Evolutionary conservation across 1,139 yeast species (phyloP).

Genomic region (Suhomyces yuchorum): DNA sequence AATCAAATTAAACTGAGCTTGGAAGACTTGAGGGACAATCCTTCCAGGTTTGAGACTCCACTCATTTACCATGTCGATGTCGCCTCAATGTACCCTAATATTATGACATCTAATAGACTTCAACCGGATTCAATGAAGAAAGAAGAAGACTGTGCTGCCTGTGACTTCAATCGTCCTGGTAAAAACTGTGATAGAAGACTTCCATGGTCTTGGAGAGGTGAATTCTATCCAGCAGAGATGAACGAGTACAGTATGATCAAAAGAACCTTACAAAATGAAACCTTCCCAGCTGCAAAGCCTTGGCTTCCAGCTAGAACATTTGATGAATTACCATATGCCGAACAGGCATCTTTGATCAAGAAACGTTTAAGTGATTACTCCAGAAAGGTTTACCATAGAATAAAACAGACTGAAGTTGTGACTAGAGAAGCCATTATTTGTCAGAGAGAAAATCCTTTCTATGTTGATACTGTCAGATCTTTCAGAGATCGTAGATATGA

Average conservation of each 20-base stretch:
- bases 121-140: slow-evolving; percentile 98
- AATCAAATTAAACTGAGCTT: slow-evolving; percentile 57
- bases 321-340: slow-evolving; percentile 74
- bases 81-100: slow-evolving; percentile 99
- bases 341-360: slow-evolving; percentile 75
- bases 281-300: slow-evolving; percentile 65
- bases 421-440: slow-evolving; percentile 94
- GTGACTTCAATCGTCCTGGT: slow-evolving; percentile 96
- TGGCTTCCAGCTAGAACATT: slow-evolving; percentile 61
- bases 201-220: slow-evolving; percentile 99
- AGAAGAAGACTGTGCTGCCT: slow-evolving; percentile 95
- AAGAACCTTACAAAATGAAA: slow-evolving; percentile 77
- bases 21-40: slow-evolving; percentile 58
- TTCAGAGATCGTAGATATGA: slow-evolving; percentile 97
- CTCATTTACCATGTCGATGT: slow-evolving; percentile 97
- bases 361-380: slow-evolving; percentile 86
- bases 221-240: slow-evolving; percentile 86
- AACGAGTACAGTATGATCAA: slow-evolving; percentile 91
- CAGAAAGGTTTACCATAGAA: slow-evolving; percentile 77
- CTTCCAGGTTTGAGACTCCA: slow-evolving; percentile 74
- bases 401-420: slow-evolving; percentile 79
- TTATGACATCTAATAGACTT: slow-evolving; percentile 94
- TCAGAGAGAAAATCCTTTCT: slow-evolving; percentile 96
- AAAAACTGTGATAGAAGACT: slow-evolving; percentile 88
- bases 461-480: slow-evolving; percentile 89